phyloP scores from a whole-genome alignment of 1,284 basidiomycete species.

The Cerrena zonata region DNA sequence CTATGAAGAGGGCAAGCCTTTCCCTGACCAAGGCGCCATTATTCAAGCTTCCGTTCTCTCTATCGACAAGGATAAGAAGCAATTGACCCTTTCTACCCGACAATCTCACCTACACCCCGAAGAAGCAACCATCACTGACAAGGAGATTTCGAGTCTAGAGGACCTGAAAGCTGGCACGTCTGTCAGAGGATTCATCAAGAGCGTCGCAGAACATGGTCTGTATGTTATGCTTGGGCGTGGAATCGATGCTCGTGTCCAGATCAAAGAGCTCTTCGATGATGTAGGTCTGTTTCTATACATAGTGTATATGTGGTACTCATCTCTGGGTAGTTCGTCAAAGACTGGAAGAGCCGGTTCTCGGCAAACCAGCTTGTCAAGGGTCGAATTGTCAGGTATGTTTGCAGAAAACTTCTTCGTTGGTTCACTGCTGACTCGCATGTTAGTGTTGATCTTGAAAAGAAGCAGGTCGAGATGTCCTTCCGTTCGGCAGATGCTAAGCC shows the following conservation, averaged over 20 bases:
- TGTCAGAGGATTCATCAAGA: slow-evolving; percentile 86
- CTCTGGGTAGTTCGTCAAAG: slow-evolving; percentile 79
- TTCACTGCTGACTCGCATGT: neutral
- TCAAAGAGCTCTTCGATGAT: slow-evolving; percentile 87
- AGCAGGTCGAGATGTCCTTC: slow-evolving; percentile 85
- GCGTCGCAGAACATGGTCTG: slow-evolving; percentile 80
- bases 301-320: slow-evolving; percentile 8
- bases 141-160: slow-evolving; percentile 57
- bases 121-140: slow-evolving; percentile 53
- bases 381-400: slow-evolving; percentile 66
- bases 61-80: slow-evolving; percentile 61
- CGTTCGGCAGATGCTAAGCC: slow-evolving; percentile 54
- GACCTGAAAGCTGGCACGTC: slow-evolving; percentile 71
- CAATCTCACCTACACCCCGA: slow-evolving; percentile 60
- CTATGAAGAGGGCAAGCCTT: slow-evolving; percentile 52
- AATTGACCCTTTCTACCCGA: slow-evolving; percentile 75
- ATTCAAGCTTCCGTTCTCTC: slow-evolving; percentile 67
- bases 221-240: slow-evolving; percentile 83
- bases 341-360: slow-evolving; percentile 84
- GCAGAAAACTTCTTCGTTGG: slow-evolving; percentile 7
- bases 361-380: slow-evolving; percentile 84
- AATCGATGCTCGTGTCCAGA: slow-evolving; percentile 87
- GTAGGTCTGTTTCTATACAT: slow-evolving; percentile 33
- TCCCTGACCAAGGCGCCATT: slow-evolving; percentile 63
- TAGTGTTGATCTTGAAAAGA: slow-evolving; percentile 63